Evolutionary conservation across 2,329 filamentous ascomycete species (phyloP), one percentile per base, ranked within the genome.

Genomic region (Neofusicoccum cordaticola): DNA sequence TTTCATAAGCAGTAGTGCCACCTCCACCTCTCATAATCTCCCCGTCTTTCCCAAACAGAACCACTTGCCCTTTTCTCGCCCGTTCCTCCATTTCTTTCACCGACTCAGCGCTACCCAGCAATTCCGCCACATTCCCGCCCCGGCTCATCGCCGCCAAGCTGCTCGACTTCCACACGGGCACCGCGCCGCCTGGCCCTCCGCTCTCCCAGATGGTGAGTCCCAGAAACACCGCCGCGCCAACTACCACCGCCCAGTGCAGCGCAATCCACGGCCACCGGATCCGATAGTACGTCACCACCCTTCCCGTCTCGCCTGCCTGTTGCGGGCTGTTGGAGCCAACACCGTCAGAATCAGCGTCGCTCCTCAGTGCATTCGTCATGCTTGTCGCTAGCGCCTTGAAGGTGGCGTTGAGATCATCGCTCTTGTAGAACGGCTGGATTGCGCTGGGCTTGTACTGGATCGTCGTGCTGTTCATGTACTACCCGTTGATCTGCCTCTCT

Each of bases 151-250:
- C 41, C 2, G 66, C 66, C 13, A 69, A 45, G 4, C 50, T 51
- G 57, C 61, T 67, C 5, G 65, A 67, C 17, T 69, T 69, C 65
- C 66, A 68, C 7, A 67, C n/a, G 6, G 66, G 65, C 4, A 31
- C 27, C 27, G 27, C 27, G 27, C 27, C 15, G 45, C 17, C 8
- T 15, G 42, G 4, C 3, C 12, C 41, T 7, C 39, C 27, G 1
- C 42, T 31, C 22, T 31, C 13, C 42, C 41, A 12, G 27, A 58
- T 45, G 1, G 53, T 58, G 2, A 58, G 22, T 7, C 15, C 19
- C 22, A 58, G 19, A 11, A 58, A 58, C 17, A 34, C 13, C 11
- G 19, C 37, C 6, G 12, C 39, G 22, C 17, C 27, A 6, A 58
- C 4, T 6, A 44, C 39, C 3, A 35, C 15, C 2, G 34, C 27